Evolutionary conservation across 805 yeast genomes (phyloP).

Genomic region (Lipomyces mesembrius): DNA sequence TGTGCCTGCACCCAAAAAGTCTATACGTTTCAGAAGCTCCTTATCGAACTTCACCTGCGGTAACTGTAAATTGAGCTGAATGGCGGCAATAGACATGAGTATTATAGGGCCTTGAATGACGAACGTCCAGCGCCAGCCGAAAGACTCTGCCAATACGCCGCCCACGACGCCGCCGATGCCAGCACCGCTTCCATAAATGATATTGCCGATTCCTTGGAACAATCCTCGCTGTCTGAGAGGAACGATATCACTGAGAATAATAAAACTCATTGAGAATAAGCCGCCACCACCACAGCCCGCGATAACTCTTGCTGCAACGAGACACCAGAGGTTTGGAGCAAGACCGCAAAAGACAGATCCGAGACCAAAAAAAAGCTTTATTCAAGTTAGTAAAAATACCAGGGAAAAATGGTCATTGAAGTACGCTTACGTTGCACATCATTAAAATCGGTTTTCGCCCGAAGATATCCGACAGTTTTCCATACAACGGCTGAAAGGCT

Average conservation of each 20-base stretch:
- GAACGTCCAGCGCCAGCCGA: conserved; percentile 68
- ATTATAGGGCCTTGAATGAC: conserved; percentile 48
- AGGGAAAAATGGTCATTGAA: not conserved
- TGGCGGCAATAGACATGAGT: conserved; percentile 47
- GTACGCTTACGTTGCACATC: conserved; percentile 49
- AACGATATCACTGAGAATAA: conserved; percentile 74
- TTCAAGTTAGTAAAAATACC: conserved; percentile 45
- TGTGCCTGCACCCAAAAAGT: conserved; percentile 63
- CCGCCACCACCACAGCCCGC: conserved; percentile 93
- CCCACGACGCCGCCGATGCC: conserved; percentile 66
- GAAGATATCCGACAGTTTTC: conserved; percentile 67
- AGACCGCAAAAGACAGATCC: conserved; percentile 61
- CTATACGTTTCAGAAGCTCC: conserved; percentile 58
- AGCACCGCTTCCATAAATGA: conserved; percentile 76
- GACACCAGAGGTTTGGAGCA: conserved; percentile 44
- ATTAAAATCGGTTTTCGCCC: conserved; percentile 51
- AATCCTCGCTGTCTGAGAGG: conserved; percentile 75
- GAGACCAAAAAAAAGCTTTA: conserved; percentile 49
- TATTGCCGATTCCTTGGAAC: conserved; percentile 79
- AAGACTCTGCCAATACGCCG: conserved; percentile 56
- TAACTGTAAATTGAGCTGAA: conserved; percentile 39
- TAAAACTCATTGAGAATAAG: conserved; percentile 71
- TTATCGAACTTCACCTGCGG: conserved; percentile 45
- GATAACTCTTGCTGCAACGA: conserved; percentile 55
- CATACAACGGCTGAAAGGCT: conserved; percentile 78